A percentile compares a stretch with the other conserved stretches of the same genome.
These are phyloP conservation scores for Corylus americana DNA, from an alignment of 306 rosid genomes.

Conservation along the genomic window DNA sequence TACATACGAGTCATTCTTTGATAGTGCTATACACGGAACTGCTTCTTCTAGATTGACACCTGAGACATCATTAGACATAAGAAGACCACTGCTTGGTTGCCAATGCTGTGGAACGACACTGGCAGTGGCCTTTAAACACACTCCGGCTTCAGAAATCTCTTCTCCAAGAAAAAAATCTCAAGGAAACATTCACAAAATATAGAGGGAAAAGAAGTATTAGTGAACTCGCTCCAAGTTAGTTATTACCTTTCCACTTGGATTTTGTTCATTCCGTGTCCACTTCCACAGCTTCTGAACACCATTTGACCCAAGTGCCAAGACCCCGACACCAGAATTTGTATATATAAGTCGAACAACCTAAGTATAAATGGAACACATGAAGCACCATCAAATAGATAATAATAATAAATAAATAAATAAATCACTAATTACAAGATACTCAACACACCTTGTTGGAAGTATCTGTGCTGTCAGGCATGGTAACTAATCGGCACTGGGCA, in stretches of 20 bases:
- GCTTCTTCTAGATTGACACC: slow-evolving; percentile 89
- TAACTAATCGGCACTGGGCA: slow-evolving; percentile 65
- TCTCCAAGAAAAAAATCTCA: slow-evolving; percentile 10
- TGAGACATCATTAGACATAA: slow-evolving; percentile 76
- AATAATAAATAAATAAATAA: neutral
- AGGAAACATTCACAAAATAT: slow-evolving; percentile 17
- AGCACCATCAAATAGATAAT: slow-evolving; percentile 20
- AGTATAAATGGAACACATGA: slow-evolving; percentile 9
- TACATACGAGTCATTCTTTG: slow-evolving; percentile 85
- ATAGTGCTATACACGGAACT: slow-evolving; percentile 83
- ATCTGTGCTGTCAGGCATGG: slow-evolving; percentile 78
- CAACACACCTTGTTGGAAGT: slow-evolving; percentile 73
- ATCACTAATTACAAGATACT: slow-evolving; percentile 18
- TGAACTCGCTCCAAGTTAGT: slow-evolving; percentile 1
- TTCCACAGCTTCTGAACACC: slow-evolving; percentile 90
- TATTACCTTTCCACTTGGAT: slow-evolving; percentile 72
- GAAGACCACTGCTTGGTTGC: slow-evolving; percentile 85
- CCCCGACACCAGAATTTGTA: slow-evolving; percentile 72
- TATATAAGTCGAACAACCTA: slow-evolving; percentile 82
- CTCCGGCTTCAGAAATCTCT: slow-evolving; percentile 38
- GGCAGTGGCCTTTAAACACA: slow-evolving; percentile 76
- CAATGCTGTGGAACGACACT: slow-evolving; percentile 80
- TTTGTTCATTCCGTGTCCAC: slow-evolving; percentile 76
- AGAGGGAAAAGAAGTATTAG: slow-evolving; percentile 5
- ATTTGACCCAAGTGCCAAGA: slow-evolving; percentile 87